Base-by-base conservation (phyloP, 2,329 filamentous ascomycete genomes). In the Boeremia lycopersici region DNA sequence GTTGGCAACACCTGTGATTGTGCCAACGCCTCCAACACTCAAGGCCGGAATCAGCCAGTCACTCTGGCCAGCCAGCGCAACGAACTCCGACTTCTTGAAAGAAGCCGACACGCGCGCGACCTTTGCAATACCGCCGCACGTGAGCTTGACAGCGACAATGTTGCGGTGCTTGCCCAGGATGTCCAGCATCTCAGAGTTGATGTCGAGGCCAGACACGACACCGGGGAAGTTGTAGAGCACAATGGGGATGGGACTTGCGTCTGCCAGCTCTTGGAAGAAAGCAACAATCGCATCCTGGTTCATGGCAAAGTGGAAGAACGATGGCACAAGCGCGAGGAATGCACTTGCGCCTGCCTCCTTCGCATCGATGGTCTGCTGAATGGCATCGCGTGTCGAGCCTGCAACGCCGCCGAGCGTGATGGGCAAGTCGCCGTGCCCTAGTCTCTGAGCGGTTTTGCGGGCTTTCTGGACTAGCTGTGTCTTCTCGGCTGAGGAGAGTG, bases 1-100 rank as follows among this genome's bases (percentile, higher is more conserved):
- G 59, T 89, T 88, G 25, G 80, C 86, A 57, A 88, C 83, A 3
- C 84, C 86, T 0, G 85, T 84, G 44, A 89, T 84, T 60, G 81
- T 84, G 9, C 86, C 86, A 2, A 81, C 79, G 28, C 81, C 83
- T 13, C 86, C 86, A 6, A 82, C 81, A 1, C 80, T 79, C 30
- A 89, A 70, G 0, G 83, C 84, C 2, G 84, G 84, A 43, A 89
- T 76, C 23, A 79, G 55, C 74, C 76, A 78, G 59, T 78, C 74
- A 62, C 76, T 74, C 68, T 79, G 77, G 4, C 77, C 77, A 29
- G 76, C 74, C 8, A 78, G 61, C 3, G 74, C 74, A 23, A 68
- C 71, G 48, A 79, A 79, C 17, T 73, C 62, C 9, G 65, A 68
- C 46, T 72, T 67, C 28, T 69, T 64, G 54, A 75, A 77, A 4